These are phyloP conservation scores for Fusarium napiforme DNA, from an alignment of 2,329 filamentous ascomycete genomes.

Conservation along the genomic window DNA sequence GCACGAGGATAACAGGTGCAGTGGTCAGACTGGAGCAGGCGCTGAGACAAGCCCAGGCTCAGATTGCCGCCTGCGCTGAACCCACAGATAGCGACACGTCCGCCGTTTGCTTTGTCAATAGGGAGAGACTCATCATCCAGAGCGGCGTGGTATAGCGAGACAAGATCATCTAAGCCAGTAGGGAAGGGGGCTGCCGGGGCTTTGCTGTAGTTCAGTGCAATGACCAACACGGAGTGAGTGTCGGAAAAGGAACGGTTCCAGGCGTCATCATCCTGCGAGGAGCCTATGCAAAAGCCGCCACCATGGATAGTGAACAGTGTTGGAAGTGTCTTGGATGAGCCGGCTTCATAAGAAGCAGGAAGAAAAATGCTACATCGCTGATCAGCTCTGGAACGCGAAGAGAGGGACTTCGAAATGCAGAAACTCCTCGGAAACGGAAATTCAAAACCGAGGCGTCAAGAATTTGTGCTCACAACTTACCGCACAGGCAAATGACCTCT, in stretches of 20 bases:
- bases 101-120: background rate
- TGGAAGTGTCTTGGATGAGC: background rate
- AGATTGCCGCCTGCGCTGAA: conserved; percentile 1
- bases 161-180: background rate
- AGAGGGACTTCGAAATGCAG: background rate
- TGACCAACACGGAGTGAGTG: background rate
- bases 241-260: background rate
- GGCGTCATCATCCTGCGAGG: background rate
- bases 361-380: background rate
- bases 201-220: background rate
- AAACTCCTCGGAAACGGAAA: too few relatives aligned
- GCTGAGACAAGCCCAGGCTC: background rate
- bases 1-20: background rate
- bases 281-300: background rate
- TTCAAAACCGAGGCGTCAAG: background rate
- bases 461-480: background rate
- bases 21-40: background rate
- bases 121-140: background rate
- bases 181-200: background rate
- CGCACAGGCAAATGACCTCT: background rate
- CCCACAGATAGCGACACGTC: background rate
- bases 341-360: background rate
- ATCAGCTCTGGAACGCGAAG: background rate
- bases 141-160: background rate
- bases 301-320: background rate